Base-by-base conservation (phyloP, 495 filamentous ascomycete genomes). In the Podospora pseudopauciseta region DNA sequence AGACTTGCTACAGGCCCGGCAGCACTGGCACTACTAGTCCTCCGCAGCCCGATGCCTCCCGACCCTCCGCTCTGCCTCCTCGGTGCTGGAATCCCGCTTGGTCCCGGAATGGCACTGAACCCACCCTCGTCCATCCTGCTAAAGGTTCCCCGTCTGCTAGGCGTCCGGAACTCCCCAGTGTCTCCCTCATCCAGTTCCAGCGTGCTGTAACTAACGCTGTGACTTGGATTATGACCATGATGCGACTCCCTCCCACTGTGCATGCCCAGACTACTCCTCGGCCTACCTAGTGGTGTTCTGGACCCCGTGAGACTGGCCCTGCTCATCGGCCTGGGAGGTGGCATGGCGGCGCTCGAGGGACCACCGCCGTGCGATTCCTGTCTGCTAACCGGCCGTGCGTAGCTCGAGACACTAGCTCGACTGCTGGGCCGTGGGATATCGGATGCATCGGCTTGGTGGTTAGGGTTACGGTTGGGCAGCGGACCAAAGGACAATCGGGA, bases 281-380 rank as follows among this genome's bases (percentile, higher is more conserved):
- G 87, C 28, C 88, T 80, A 54, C 83, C 83, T 26, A 89, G 72
- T 9, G 90, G 88, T 3, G 91, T 93, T 44, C 90, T 86, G 16
- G 88, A 78, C 3, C 89, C 85, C 5, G 81, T 81, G 34, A 90
- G 64, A 60, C 81, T 82, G 4, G 81, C 71, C 11, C 82, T 85
- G 73, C 90, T 92, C 73, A 87, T 85, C 60, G 91, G 87, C 67
- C 91, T 91, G 23, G 77, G 76, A 30, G 92, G 90, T 5, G 89
- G 87, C 60, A 77, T 79, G 20, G 77, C 49, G 53, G 67, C 49
- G 67, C 59, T 67, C 58, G 13, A 49, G 39, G 39, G 11, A 49
- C 9, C 39, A 39, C 57, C 58, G 44, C 30, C 18, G 64, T 74
- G 72, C n/a, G 79, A 80, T 23, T 85, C 85, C 16, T 76, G 77